phyloP scores from a whole-genome alignment of 1,284 basidiomycete genomes.

The Fomitopsis palustris region DNA sequence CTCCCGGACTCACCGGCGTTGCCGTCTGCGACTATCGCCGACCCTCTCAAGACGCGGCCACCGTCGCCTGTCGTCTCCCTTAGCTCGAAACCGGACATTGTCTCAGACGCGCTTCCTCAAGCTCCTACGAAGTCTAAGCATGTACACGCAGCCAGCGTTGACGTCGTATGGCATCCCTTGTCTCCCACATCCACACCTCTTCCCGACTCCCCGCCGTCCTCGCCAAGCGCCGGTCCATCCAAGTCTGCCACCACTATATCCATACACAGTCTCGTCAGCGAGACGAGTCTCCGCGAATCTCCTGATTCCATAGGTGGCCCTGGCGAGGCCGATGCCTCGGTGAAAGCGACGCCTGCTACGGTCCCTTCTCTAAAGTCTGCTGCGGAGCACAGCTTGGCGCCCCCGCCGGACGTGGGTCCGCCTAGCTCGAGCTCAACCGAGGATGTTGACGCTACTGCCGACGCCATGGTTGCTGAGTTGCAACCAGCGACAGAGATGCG shows the following conservation, averaged over 20 bases:
- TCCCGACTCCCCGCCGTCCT: slow-evolving; percentile 36
- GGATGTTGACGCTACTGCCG: not conserved
- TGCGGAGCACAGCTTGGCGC: not conserved
- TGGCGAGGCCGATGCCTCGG: not conserved
- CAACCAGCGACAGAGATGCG: not conserved
- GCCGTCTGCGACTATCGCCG: not conserved
- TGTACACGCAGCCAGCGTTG: not conserved
- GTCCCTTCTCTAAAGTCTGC: not conserved
- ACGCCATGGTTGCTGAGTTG: not conserved
- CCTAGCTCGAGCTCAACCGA: not conserved
- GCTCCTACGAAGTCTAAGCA: not conserved
- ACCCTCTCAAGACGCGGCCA: slow-evolving; percentile 1
- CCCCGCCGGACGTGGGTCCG: too few relatives aligned
- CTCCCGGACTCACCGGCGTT: slow-evolving; percentile 33
- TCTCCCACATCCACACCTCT: slow-evolving; percentile 39
- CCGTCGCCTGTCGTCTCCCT: not conserved
- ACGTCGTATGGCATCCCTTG: slow-evolving; percentile 24
- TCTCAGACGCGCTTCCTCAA: not conserved
- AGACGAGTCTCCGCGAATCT: not conserved
- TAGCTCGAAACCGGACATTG: not conserved
- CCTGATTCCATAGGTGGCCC: not conserved
- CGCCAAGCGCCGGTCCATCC: not conserved
- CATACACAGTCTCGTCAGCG: not conserved
- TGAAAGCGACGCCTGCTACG: not conserved
- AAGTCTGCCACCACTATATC: not conserved